Conservation (phyloP, 2,329 filamentous ascomycete genomes). For the Cordyceps javanica region DNA sequence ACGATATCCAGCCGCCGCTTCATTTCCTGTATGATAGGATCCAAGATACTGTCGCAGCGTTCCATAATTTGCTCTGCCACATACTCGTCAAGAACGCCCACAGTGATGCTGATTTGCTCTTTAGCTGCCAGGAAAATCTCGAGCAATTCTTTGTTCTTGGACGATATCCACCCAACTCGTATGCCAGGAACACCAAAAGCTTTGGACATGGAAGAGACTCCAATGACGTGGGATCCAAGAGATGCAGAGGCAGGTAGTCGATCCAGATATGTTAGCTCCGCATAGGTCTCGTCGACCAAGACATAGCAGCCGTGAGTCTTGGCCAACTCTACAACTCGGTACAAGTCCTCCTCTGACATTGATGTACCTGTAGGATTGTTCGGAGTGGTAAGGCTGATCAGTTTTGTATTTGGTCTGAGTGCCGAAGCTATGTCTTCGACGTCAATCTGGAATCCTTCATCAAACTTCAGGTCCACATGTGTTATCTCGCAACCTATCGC, state of each 20-base stretch:
- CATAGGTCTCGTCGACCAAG: conserved; percentile 21
- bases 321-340: conserved; percentile 13
- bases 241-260: conserved; percentile 7
- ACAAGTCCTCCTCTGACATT: conserved; percentile 3
- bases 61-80: conserved; percentile 20
- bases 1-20: conserved; percentile 17
- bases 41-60: conserved; percentile 12
- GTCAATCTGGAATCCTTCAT: conserved; percentile 15
- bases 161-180: conserved; percentile 19
- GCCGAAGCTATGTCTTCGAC: conserved; percentile 13
- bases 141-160: conserved; percentile 14
- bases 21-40: conserved; percentile 17
- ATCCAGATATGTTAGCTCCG: conserved; percentile 17
- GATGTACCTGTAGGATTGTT: conserved; percentile 19
- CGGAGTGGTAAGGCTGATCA: conserved; percentile 19
- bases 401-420: conserved; percentile 17
- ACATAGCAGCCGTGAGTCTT: conserved; percentile 13
- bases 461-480: conserved; percentile 18
- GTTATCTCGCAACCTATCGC: conserved; percentile 20
- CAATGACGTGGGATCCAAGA: conserved; percentile 17
- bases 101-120: conserved; percentile 21
- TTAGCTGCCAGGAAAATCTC: conserved; percentile 20
- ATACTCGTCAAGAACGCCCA: conserved; percentile 18
- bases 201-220: conserved; percentile 20
- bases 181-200: conserved; percentile 19